Conservation (phyloP, 148 eudicot genomes). For the Fagopyrum homotropicum region DNA sequence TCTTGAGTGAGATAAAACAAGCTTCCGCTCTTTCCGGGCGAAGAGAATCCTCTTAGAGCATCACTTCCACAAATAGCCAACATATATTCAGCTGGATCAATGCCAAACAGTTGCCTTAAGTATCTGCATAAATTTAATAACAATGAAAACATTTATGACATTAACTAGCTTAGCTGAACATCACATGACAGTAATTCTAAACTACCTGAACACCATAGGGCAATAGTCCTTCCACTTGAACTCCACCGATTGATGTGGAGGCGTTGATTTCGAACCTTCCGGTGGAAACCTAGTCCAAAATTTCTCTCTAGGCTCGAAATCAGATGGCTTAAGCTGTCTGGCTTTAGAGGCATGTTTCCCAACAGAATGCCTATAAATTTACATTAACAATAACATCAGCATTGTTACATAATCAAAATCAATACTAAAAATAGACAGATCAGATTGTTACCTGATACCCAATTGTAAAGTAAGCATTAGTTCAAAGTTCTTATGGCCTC, state of each 20-base stretch:
- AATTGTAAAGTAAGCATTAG: constrained; percentile 68
- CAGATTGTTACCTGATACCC: constrained; percentile 47
- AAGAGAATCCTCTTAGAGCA: constrained; percentile 71
- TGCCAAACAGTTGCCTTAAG: constrained; percentile 58
- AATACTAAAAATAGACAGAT: not conserved
- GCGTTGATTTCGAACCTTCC: constrained; percentile 64
- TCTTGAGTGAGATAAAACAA: constrained; percentile 76
- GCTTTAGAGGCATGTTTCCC: constrained; percentile 57
- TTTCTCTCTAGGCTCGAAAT: constrained; percentile 53
- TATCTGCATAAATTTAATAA: constrained; percentile 29
- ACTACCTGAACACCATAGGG: constrained; percentile 70
- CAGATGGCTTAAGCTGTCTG: constrained; percentile 37
- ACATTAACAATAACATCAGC: not conserved
- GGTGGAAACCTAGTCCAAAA: constrained; percentile 56
- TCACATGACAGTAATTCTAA: not conserved
- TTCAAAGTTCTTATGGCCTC: constrained; percentile 58
- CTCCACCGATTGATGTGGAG: constrained; percentile 72
- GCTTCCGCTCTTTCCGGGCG: constrained; percentile 88
- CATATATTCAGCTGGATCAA: constrained; percentile 89
- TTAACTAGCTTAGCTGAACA: not conserved
- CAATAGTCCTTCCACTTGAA: constrained; percentile 81
- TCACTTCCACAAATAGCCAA: constrained; percentile 79
- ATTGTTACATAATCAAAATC: not conserved
- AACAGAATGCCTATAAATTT: constrained; percentile 43
- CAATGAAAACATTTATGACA: not conserved